Evolutionary conservation across 2,329 filamentous ascomycete species (phyloP), one percentile per base, ranked within the genome.

Genomic region (Colletotrichum higginsianum): DNA sequence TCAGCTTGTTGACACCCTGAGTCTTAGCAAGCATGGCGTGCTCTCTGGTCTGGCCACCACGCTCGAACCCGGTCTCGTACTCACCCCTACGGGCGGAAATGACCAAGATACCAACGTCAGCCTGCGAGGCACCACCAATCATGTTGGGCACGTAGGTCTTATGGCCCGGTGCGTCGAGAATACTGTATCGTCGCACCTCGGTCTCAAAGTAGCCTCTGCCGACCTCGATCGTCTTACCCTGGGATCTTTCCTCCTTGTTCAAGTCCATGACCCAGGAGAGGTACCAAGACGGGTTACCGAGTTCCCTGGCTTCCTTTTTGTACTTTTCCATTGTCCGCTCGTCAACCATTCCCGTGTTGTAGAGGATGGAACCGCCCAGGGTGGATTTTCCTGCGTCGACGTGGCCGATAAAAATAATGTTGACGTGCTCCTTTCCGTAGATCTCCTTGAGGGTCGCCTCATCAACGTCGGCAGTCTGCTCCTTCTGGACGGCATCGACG

Each of bases 351-450:
- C 96, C 96, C 6, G 96, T 98, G 63, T 91, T 91, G 82, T 96
- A 98, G 16, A 99, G 87, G 74, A 99, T 97, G 63, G 94, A 94
- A 61, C 96, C 96, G 80, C 96, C 96, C 7, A 99, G 88, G 3
- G 96, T 99, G 49, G 95, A 98, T 86, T 99, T 99, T 77, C 96
- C 96, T 63, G 96, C 96, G 86, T 99, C 96, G 78, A 99, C 97
- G 87, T 99, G 96, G 62, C 96, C 96, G 79, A 98, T 93, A 84
- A 98, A 98, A 75, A 98, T 98, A 77, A 99, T 93, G 84, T 99
- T 99, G 78, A 99, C 86, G 77, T 92, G 90, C 80, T 92, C 95
- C 83, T 98, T 98, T 80, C 96, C 96, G 82, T 96, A 99, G 73
- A 99, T 96, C 81, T 98, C 96, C 82, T 95, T 94, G 72, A 99